Evolutionary conservation across 2,329 filamentous ascomycete genomes (phyloP).

Genomic region (Phyllosticta capitalensis): DNA sequence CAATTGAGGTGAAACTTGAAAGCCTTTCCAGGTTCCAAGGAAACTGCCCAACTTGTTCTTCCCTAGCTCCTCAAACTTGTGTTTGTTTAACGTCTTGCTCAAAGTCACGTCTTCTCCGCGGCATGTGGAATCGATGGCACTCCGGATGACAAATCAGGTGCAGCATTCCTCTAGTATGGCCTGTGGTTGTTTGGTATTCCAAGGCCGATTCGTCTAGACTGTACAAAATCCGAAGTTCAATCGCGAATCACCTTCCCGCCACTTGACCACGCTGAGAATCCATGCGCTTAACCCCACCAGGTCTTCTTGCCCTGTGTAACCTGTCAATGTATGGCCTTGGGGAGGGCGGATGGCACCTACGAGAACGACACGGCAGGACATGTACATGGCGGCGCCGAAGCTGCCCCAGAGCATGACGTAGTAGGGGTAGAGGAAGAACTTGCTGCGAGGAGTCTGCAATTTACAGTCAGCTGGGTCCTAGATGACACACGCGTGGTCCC

Average conservation of each 20-base stretch:
- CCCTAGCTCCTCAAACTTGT: no score
- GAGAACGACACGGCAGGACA: conserved; percentile 61
- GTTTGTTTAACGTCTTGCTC: no score
- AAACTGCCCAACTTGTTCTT: no score
- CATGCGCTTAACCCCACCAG: conserved; percentile 39
- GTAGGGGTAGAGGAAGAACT: conserved; percentile 58
- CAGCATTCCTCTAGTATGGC: not conserved
- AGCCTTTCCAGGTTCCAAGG: no score
- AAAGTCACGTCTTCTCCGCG: no score
- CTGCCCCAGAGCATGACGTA: conserved; percentile 54
- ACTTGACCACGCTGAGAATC: not conserved
- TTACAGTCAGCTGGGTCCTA: conserved; percentile 5
- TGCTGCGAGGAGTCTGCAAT: conserved; percentile 54
- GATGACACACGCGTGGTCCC: not conserved
- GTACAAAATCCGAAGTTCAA: conserved; percentile 8
- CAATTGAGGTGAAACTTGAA: no score
- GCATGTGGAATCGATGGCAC: no score
- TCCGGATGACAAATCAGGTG: no score
- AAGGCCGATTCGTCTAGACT: conserved; percentile 8
- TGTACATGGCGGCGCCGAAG: conserved; percentile 53
- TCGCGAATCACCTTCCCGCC: conserved; percentile 2
- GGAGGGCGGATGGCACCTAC: conserved; percentile 21
- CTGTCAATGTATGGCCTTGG: not conserved
- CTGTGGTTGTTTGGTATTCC: not conserved
- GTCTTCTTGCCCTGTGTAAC: conserved; percentile 59